Conservation (phyloP, 371 early-diverging fungal genomes). For the Syncephalastrum sp. region DNA sequence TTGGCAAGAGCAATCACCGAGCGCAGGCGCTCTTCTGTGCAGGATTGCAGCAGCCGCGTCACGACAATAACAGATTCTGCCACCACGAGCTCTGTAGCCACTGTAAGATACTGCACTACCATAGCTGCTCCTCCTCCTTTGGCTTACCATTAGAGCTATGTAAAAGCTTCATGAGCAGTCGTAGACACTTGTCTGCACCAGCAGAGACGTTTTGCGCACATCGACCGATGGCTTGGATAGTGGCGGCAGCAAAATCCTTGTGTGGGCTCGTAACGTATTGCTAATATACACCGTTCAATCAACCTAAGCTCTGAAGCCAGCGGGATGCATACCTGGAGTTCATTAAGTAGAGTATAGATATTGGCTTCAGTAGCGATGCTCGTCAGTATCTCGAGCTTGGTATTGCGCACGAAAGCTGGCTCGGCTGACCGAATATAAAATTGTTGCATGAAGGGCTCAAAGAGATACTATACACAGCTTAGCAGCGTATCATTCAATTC, state of each 20-base stretch:
- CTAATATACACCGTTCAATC: constrained; percentile 18
- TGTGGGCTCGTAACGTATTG: constrained; percentile 75
- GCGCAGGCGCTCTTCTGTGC: constrained; percentile 47
- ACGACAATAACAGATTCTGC: constrained; percentile 79
- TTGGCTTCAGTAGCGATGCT: constrained; percentile 63
- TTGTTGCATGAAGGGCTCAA: constrained; percentile 68
- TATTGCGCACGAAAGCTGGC: constrained; percentile 71
- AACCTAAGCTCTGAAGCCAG: neutral
- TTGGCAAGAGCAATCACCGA: constrained; percentile 68
- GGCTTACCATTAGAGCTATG: constrained; percentile 67
- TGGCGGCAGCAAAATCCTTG: constrained; percentile 67
- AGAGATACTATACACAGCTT: constrained; percentile 48
- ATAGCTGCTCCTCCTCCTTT: neutral
- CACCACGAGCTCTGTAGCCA: constrained; percentile 64
- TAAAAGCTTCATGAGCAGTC: constrained; percentile 66
- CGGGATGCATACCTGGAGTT: constrained; percentile 36
- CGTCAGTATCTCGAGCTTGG: constrained; percentile 85
- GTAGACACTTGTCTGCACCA: constrained; percentile 61
- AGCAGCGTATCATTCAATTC: neutral
- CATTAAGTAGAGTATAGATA: constrained; percentile 50
- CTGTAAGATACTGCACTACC: neutral
- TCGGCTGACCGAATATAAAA: constrained; percentile 86
- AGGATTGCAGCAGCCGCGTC: constrained; percentile 66
- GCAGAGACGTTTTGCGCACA: constrained; percentile 64
- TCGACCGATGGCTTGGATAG: constrained; percentile 73